Evolutionary conservation across 805 yeast genomes (phyloP).

Genomic region (Lipomyces kockii): DNA sequence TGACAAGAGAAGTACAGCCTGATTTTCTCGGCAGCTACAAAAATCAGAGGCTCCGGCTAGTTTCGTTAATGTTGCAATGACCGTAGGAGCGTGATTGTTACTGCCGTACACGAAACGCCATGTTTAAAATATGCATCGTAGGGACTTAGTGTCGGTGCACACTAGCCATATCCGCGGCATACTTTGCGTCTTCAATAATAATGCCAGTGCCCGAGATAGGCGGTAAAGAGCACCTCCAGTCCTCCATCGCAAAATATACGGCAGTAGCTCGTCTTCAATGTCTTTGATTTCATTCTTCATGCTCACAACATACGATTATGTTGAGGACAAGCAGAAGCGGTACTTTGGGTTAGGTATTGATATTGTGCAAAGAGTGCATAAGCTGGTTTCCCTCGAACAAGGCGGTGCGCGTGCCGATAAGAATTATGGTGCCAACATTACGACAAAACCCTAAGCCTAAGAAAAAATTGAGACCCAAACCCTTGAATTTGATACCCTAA

Average conservation of each 20-base stretch:
- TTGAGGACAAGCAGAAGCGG: background rate
- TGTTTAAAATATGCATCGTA: background rate
- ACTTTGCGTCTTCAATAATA: no score
- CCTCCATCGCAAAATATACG: background rate
- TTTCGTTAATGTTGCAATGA: background rate
- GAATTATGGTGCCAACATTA: no score
- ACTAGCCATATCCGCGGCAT: background rate
- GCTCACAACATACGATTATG: background rate
- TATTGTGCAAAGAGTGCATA: no score
- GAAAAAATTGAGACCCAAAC: no score
- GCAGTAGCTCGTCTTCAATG: background rate
- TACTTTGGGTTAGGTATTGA: background rate
- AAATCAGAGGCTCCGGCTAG: no score
- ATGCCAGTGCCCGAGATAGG: no score
- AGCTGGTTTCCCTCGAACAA: no score
- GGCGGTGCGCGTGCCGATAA: no score
- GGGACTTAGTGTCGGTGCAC: background rate
- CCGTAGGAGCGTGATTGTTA: background rate
- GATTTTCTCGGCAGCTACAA: no score
- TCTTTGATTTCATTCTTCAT: background rate
- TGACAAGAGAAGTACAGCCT: background rate
- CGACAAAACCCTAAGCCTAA: no score
- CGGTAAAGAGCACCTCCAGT: background rate
- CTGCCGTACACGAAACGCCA: background rate
- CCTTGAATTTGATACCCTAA: no score